A percentile compares a stretch with the other conserved stretches of the same genome.
phyloP scores from a whole-genome alignment of 73 alveolate genomes.

The Paramecium pentaurelia region DNA sequence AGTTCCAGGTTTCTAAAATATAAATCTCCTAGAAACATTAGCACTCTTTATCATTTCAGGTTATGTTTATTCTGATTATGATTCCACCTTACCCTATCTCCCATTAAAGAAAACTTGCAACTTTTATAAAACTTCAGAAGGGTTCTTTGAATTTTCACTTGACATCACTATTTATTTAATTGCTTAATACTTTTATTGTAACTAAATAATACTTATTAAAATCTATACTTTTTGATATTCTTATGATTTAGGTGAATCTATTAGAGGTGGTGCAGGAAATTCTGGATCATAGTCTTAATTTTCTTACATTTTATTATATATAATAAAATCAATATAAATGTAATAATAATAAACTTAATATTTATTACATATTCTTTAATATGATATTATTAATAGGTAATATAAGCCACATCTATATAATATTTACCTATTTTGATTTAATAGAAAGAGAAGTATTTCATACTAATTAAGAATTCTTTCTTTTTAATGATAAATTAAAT shows the following conservation, averaged over 20 bases:
- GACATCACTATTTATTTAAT: not conserved
- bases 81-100: not conserved
- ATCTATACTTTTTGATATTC: not conserved
- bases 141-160: not conserved
- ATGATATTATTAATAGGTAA: no score
- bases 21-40: constrained; percentile 8
- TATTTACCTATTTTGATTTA: no score
- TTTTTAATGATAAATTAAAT: no score
- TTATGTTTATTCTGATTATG: constrained; percentile 26
- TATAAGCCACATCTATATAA: not conserved
- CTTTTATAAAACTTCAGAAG: not conserved
- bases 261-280: not conserved
- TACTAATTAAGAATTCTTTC: no score
- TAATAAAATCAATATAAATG: not conserved
- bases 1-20: not conserved
- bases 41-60: not conserved
- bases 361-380: no score
- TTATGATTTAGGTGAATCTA: not conserved
- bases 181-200: not conserved
- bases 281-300: not conserved
- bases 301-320: not conserved
- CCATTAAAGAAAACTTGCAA: not conserved
- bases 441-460: not conserved
- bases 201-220: not conserved
- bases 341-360: not conserved